Evolutionary conservation across 257 asterid species (phyloP).

Genomic region (Primulina eburnea): DNA sequence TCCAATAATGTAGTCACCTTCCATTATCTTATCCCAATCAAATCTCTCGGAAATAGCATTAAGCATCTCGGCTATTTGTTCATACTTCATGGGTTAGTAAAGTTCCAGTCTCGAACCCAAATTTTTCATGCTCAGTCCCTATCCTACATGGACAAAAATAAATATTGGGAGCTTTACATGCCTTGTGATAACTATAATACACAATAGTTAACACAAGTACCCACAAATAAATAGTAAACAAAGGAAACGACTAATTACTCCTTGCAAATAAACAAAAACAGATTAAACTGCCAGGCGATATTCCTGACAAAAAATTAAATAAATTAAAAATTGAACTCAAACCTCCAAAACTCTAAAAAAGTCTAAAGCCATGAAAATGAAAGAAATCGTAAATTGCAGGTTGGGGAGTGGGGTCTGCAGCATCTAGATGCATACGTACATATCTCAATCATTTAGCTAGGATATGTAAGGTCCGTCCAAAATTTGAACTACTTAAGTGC

Average conservation of each 20-base stretch:
- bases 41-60: slow-evolving; percentile 87
- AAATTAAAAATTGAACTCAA: slow-evolving; percentile 15
- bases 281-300: slow-evolving; percentile 12
- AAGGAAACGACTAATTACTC: neutral
- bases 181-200: too few species aligned
- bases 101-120: slow-evolving; percentile 80
- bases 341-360: slow-evolving; percentile 5
- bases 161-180: neutral
- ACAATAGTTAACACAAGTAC: neutral
- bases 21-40: slow-evolving; percentile 98
- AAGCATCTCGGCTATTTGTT: slow-evolving; percentile 85
- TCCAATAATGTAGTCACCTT: slow-evolving; percentile 85
- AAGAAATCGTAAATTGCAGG: slow-evolving; percentile 15
- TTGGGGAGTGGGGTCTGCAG: neutral
- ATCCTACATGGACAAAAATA: slow-evolving; percentile 47
- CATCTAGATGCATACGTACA: slow-evolving; percentile 14
- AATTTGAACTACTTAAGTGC: neutral
- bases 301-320: neutral
- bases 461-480: neutral
- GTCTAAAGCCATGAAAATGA: slow-evolving; percentile 12
- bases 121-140: slow-evolving; percentile 98
- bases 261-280: neutral
- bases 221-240: neutral
- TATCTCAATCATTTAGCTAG: neutral
- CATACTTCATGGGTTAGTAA: slow-evolving; percentile 84